phyloP scores from a whole-genome alignment of 1,284 basidiomycete species.

The Coriolopsis trogii region DNA sequence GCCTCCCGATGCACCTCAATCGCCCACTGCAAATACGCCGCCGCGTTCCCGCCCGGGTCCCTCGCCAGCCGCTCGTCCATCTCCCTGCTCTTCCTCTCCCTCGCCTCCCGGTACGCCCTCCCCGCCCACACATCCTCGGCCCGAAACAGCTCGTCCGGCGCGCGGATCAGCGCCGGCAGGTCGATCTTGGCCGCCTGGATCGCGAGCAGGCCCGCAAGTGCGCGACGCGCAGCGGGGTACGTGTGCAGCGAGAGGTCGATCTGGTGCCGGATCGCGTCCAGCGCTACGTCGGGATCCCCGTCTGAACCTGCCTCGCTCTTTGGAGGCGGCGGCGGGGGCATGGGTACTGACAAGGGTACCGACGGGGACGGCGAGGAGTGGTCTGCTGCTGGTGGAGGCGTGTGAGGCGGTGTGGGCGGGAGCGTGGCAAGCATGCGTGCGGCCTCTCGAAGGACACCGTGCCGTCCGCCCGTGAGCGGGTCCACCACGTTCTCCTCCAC shows the following conservation, averaged over 20 bases:
- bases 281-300: no score
- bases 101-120: constrained; percentile 38
- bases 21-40: constrained; percentile 38
- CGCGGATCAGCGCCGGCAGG: constrained; percentile 63
- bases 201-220: constrained; percentile 45
- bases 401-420: constrained; percentile 5
- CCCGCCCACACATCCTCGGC: constrained; percentile 65
- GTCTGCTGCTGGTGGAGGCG: constrained; percentile 22
- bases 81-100: constrained; percentile 32
- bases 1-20: constrained; percentile 39
- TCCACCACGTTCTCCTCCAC: constrained; percentile 62
- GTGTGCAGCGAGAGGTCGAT: constrained; percentile 46
- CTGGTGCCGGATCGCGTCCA: constrained; percentile 30
- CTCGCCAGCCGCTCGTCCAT: constrained; percentile 31
- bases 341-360: neutral
- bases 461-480: constrained; percentile 60
- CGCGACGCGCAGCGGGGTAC: constrained; percentile 43
- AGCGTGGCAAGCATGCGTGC: constrained; percentile 28
- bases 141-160: constrained; percentile 63
- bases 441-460: constrained; percentile 39
- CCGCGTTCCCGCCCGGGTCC: constrained; percentile 32
- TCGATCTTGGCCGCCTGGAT: constrained; percentile 59
- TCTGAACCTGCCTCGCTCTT: no score
- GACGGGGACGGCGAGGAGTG: constrained; percentile 19
- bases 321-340: neutral